phyloP scores from a whole-genome alignment of 2,329 filamentous ascomycete genomes.

The Apiospora sp. region DNA sequence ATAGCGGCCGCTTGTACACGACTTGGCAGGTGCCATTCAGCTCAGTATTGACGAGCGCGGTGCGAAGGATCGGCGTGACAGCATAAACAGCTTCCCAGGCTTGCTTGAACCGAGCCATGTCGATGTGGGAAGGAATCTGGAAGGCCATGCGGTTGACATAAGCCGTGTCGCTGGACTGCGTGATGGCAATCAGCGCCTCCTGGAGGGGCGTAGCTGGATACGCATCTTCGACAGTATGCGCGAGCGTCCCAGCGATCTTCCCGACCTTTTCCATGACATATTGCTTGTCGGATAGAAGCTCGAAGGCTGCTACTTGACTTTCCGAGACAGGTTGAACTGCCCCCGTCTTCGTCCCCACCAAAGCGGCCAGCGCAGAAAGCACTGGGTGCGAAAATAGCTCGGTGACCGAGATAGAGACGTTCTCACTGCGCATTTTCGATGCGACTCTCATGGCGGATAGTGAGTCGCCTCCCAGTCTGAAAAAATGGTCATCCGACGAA shows the following conservation, averaged over 20 bases:
- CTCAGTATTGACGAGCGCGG: not conserved
- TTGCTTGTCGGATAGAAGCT: not conserved
- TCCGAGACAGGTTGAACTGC: not conserved
- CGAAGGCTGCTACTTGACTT: not conserved
- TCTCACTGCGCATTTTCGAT: slow-evolving; percentile 2
- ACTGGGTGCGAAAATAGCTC: not conserved
- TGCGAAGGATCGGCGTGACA: not conserved
- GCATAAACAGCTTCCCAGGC: slow-evolving; percentile 6
- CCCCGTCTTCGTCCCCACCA: not conserved
- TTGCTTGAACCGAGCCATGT: not conserved
- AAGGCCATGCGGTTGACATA: slow-evolving; percentile 18
- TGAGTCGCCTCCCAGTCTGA: slow-evolving; percentile 5
- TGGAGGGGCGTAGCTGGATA: slow-evolving; percentile 16
- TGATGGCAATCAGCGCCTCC: not conserved
- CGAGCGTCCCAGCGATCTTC: not conserved
- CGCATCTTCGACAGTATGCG: not conserved
- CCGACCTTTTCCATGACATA: not conserved
- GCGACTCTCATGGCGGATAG: slow-evolving; percentile 13
- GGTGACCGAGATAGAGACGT: not conserved
- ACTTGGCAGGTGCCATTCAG: slow-evolving; percentile 23
- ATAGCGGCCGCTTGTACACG: not conserved
- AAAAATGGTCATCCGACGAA: not conserved
- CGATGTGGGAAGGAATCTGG: not conserved
- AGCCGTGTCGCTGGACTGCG: not conserved
- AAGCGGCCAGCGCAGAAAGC: not conserved